Base-by-base conservation (phyloP, 2,329 filamentous ascomycete genomes). In the Arthroderma uncinatum region DNA sequence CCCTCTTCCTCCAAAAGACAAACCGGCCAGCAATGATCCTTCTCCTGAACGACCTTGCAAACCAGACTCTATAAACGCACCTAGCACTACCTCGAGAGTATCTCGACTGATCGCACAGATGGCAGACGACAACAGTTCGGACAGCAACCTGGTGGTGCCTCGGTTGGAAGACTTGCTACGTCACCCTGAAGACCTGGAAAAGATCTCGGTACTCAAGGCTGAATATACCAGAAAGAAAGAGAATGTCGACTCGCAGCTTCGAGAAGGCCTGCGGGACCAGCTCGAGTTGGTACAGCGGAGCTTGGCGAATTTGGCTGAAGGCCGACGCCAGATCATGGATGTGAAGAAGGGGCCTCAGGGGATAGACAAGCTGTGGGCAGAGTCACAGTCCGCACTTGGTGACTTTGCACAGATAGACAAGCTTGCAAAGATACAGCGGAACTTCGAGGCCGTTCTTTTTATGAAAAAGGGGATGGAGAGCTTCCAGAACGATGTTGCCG, bases 301-400 rank as follows among this genome's bases (percentile, higher is more conserved):
- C 70, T 95, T 98, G 84, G 86, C 77, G 62, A 87, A 87, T 61
- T 85, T 98, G 62, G 83, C 82, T 47, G 90, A 96, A 68, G 91
- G 91, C 57, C 91, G 97, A 73, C 87, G 91, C 71, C 89, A 89
- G 60, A 88, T 98, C 36, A 86, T 89, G 68, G 82, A 87, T 65
- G 96, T 96, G 74, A 95, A 95, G 73, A 92, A 97, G 64, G 93
- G 98, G 76, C 93, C 98, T 83, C 90, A 94, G 79, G 94, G 92
- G 74, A 97, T 98, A 67, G 93, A 98, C 76, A 90, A 89, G 74
- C 82, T 98, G 62, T 98, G 93, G 76, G 90, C 91, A 62, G 94
- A 98, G 74, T 91, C 91, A 56, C 92, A 97, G 76, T 89, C 89
- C 70, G 96, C 96, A 83, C 95, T 98, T 67, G 85, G 87, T 67